Evolutionary conservation across 148 eudicot genomes (phyloP), one percentile per base, ranked within the genome.

Genomic region (Spergularia bocconei): DNA sequence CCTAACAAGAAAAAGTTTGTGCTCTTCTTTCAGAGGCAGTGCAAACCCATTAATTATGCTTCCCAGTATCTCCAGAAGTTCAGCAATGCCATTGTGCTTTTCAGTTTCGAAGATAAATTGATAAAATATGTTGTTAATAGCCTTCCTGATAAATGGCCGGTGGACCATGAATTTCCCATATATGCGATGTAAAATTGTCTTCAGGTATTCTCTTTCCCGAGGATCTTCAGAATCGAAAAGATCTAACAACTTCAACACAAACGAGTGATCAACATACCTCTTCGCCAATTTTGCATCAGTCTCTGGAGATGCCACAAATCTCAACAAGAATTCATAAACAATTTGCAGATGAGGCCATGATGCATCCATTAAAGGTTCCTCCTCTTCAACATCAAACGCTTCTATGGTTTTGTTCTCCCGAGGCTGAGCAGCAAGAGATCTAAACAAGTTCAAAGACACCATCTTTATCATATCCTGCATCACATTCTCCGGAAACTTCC

Each of bases 161-260:
- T 91, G 93, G 10, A 89, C 91, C 91, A 89, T 91, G 67, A 91
- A 91, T 62, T 91, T 91, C 41, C 95, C 95, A 76, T 90, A 90
- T 11, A 88, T 82, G 1, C 95, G 86, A 61, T 91, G 97, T 3
- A 91, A 80, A 62, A 91, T 84, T 2, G 93, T 87, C 75, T 91
- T 91, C 66, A 91, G 73, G 75, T 86, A 89, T 41, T 88, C 97
- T 83, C 93, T 81, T 82, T 89, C 97, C 39, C 97, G 85, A 12
- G 93, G 93, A 80, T 91, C 97, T 73, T 89, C 93, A 54, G 93
- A 91, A 63, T 91, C 93, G 56, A 91, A 91, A 6, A 89, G 77
- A 85, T 91, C 90, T 20, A 90, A 75, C 78, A 90, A 60, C 75
- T 83, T 85, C 20, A 88, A 77, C 63, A 90, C 86, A 82, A 90